These are phyloP conservation scores for Fusarium sarcochroum DNA, from an alignment of 2,329 filamentous ascomycete species.

Conservation along the genomic window DNA sequence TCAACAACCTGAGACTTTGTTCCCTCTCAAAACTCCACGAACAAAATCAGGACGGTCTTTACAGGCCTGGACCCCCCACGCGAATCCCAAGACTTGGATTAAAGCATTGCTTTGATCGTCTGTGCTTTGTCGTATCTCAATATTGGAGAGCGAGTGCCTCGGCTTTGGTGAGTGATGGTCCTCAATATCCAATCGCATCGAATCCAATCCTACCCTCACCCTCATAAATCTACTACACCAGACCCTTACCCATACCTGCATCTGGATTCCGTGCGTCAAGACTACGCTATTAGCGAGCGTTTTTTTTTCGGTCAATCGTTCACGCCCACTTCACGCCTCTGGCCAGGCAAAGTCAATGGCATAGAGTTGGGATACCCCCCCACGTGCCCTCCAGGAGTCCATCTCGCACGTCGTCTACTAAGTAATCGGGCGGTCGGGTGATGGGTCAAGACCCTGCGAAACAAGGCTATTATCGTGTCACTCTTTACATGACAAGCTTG, in stretches of 20 bases:
- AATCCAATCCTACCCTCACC: conserved; percentile 19
- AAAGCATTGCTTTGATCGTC: conserved; percentile 15
- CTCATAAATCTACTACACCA: conserved; percentile 32
- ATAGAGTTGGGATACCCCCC: conserved; percentile 36
- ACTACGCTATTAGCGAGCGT: conserved; percentile 4
- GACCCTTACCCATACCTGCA: conserved; percentile 26
- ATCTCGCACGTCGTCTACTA: conserved; percentile 34
- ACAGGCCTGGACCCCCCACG: conserved; percentile 9
- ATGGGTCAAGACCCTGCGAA: conserved; percentile 38
- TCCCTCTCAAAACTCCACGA: conserved; percentile 20
- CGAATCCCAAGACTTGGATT: conserved; percentile 9
- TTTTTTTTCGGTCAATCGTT: conserved; percentile 12
- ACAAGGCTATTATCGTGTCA: conserved; percentile 41
- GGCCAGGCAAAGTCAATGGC: conserved; percentile 18
- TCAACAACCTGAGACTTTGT: conserved; percentile 19
- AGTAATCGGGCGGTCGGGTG: conserved; percentile 39
- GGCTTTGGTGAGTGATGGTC: conserved; percentile 40
- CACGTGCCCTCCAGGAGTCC: conserved; percentile 46
- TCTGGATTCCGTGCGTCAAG: conserved; percentile 25
- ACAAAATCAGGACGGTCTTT: conserved; percentile 2
- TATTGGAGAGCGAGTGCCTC: conserved; percentile 33
- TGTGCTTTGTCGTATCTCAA: conserved; percentile 21
- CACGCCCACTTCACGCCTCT: conserved; percentile 28
- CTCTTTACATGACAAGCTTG: conserved; percentile 40
- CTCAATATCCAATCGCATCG: conserved; percentile 29